phyloP scores from a whole-genome alignment of 352 stramenopile species.

The Pythium dissimile region DNA sequence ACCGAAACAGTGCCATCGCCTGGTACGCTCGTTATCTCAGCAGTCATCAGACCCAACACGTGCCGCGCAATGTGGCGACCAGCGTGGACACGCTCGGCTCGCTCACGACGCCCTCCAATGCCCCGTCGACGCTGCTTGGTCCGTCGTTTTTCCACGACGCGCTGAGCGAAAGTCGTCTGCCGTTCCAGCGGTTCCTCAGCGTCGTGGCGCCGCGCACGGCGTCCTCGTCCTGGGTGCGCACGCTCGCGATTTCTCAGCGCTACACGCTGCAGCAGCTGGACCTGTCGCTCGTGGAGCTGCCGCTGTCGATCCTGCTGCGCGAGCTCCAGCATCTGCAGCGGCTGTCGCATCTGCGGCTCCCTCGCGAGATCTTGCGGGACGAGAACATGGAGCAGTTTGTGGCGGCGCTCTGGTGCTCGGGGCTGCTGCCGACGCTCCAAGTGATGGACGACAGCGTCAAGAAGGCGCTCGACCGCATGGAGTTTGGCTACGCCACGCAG shows the following conservation, averaged over 20 bases:
- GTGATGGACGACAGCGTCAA: conserved; percentile 59
- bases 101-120: background rate
- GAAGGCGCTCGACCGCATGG: conserved; percentile 63
- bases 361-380: conserved; percentile 54
- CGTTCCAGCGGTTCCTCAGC: conserved; percentile 58
- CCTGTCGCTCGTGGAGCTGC: conserved; percentile 45
- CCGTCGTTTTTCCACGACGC: conserved; percentile 41
- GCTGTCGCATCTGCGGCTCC: conserved; percentile 62
- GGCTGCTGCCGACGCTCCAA: conserved; percentile 43
- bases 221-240: conserved; percentile 63
- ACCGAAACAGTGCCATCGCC: conserved; percentile 4
- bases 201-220: conserved; percentile 44
- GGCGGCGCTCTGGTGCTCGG: conserved; percentile 48
- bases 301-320: conserved; percentile 59
- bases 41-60: background rate
- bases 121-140: conserved; percentile 32
- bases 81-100: background rate
- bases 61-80: background rate
- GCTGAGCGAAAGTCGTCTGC: conserved; percentile 42
- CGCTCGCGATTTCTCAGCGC: conserved; percentile 43
- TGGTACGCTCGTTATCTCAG: conserved; percentile 18
- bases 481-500: conserved; percentile 64
- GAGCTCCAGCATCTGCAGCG: conserved; percentile 49
- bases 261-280: conserved; percentile 64
- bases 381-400: conserved; percentile 78